Percentiles rank a stretch among this genome's conserved stretches.
Conservation (phyloP, 78 protist species). For the Emiliania huxleyi region DNA sequence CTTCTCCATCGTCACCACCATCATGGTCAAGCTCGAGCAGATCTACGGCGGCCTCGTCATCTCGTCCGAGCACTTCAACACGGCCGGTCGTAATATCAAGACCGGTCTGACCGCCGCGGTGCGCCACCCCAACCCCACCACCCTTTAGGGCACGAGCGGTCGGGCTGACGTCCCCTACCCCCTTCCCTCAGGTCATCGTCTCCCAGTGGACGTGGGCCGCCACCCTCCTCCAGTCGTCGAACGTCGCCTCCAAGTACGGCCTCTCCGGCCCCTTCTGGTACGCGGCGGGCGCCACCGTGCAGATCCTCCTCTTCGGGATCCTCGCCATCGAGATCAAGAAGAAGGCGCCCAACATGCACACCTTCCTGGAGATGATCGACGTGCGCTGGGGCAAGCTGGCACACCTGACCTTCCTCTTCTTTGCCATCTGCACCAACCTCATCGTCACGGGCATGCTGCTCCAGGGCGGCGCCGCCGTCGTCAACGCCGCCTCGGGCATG, state of each 20-base stretch:
- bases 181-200: too few relatives aligned
- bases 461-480: constrained; percentile 38
- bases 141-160: too few relatives aligned
- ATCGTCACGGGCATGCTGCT: constrained; percentile 44
- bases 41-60: not conserved
- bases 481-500: not conserved
- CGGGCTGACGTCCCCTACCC: too few relatives aligned
- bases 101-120: constrained; percentile 39
- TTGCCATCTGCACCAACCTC: not conserved
- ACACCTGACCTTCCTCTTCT: constrained; percentile 26
- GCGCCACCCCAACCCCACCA: too few relatives aligned
- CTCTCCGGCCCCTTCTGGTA: constrained; percentile 62
- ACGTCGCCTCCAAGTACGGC: constrained; percentile 38
- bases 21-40: not conserved
- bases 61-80: constrained; percentile 4
- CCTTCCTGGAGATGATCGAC: constrained; percentile 22
- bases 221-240: constrained; percentile 45
- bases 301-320: constrained; percentile 46
- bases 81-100: constrained; percentile 13
- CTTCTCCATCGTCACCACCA: not conserved
- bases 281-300: constrained; percentile 47
- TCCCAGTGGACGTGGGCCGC: constrained; percentile 59
- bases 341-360: constrained; percentile 27
- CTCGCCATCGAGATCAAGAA: constrained; percentile 30
- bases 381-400: constrained; percentile 20